Base-by-base conservation (phyloP, 2,329 filamentous ascomycete genomes). In the Colletotrichum paranaense region DNA sequence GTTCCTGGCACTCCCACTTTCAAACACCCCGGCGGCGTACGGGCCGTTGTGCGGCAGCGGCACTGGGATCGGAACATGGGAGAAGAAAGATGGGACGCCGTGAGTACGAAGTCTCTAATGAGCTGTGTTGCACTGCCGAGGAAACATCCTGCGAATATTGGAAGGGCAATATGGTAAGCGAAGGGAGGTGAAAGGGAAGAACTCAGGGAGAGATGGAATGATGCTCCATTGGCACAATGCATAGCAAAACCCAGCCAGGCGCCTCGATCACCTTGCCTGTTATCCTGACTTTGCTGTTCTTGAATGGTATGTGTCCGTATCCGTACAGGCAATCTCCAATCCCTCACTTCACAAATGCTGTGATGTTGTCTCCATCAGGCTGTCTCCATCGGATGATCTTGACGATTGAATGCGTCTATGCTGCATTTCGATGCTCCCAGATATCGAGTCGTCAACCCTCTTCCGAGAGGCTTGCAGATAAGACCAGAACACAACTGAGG, bases 61-160 rank as follows among this genome's bases (percentile, higher is more conserved):
- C 46, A 65, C 46, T 56, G 63, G 56, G 70, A 73, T 70, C 70
- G 70, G 70, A 73, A 38, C 59, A 52, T 49, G 60, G 59, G 46
- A 32, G 16, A 28, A 16, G 5, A 53, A 24, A 24, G 12, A 7
- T 49, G 59, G 56, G 22, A 62, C 42, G 67, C 42, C 28, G 55
- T 28, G 46, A 73, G 67, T 73, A 73, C 70, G 70, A 70, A 57
- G n/a, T 46, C 24, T 35, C 30, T 56, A 70, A 73, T 70, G 70
- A 60, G 65, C 59, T 57, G 38, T 26, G 55, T 26, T 24, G 46
- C 70, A 60, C 70, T 73, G 70, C 67, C 53, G 60, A 52, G 67
- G 35, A 70, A 65, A 62, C 53, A 55, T 62, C 30, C 57, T 38
- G 11, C 22, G 60, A 52, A 65, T 62, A 22, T 65, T 65, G 66